These are phyloP conservation scores for Bacidia rubella DNA, from an alignment of 495 filamentous ascomycete genomes.

Conservation along the genomic window DNA sequence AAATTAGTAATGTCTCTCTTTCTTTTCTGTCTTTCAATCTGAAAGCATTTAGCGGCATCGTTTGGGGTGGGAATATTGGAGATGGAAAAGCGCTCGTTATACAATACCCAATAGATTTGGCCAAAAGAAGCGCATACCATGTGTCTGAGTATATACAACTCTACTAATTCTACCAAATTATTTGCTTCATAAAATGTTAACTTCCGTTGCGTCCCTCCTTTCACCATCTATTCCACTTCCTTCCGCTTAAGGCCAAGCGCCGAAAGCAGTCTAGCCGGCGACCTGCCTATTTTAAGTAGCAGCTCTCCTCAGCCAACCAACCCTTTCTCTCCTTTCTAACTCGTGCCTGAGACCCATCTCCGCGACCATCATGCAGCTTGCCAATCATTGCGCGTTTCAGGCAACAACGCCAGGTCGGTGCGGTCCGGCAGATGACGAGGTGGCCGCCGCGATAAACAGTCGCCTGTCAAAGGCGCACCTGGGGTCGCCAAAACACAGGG, in stretches of 20 bases:
- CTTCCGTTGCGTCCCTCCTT: not conserved
- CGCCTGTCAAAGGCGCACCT: slow-evolving; percentile 5
- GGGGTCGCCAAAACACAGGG: not conserved
- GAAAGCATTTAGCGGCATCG: not conserved
- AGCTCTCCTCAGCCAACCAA: not conserved
- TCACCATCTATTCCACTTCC: too few relatives aligned
- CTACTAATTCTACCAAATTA: too few relatives aligned
- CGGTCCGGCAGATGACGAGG: slow-evolving; percentile 6
- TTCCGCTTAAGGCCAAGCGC: slow-evolving; percentile 1
- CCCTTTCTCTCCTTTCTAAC: not conserved
- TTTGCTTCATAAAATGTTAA: too few relatives aligned
- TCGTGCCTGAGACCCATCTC: slow-evolving; percentile 1
- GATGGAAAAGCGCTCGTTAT: slow-evolving; percentile 4
- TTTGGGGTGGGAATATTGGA: not conserved
- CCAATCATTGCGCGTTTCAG: slow-evolving; percentile 1
- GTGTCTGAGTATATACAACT: too few relatives aligned
- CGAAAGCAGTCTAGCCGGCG: not conserved
- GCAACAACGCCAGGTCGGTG: not conserved
- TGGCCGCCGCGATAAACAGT: slow-evolving; percentile 1
- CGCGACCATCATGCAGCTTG: not conserved
- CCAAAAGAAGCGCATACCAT: not conserved
- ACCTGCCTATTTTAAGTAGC: not conserved
- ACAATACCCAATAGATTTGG: slow-evolving; percentile 4
- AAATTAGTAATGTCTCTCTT: too few relatives aligned
- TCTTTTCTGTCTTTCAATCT: not conserved